phyloP scores from a whole-genome alignment of 2,329 filamentous ascomycete genomes.

The Microsporum ferrugineum region DNA sequence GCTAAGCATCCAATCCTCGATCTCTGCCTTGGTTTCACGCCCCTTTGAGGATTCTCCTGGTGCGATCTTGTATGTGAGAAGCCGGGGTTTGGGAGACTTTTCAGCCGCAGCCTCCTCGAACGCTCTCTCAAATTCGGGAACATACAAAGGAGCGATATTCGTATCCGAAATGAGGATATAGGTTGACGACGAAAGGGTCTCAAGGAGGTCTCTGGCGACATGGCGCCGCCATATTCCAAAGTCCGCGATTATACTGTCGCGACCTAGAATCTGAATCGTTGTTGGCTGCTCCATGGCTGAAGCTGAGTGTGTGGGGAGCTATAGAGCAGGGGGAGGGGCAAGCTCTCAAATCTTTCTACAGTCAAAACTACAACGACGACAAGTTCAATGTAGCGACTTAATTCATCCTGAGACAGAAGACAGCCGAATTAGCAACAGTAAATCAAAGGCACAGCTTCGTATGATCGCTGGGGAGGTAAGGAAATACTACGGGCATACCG shows the following conservation, averaged over 20 bases:
- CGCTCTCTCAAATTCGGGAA: slow-evolving; percentile 58
- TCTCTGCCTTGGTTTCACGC: slow-evolving; percentile 82
- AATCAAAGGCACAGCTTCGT: not conserved
- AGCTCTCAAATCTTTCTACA: not conserved
- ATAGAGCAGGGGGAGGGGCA: slow-evolving; percentile 4
- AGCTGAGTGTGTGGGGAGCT: not conserved
- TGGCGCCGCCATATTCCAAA: slow-evolving; percentile 80
- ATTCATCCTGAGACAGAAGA: not conserved
- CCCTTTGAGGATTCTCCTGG: slow-evolving; percentile 92
- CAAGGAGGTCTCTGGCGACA: slow-evolving; percentile 68
- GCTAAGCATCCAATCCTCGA: slow-evolving; percentile 93
- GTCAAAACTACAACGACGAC: not conserved
- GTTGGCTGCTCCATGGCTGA: slow-evolving; percentile 32
- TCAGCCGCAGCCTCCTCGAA: slow-evolving; percentile 46
- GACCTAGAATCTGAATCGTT: slow-evolving; percentile 71
- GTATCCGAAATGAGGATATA: slow-evolving; percentile 97
- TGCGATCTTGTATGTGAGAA: slow-evolving; percentile 75
- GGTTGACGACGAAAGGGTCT: slow-evolving; percentile 68
- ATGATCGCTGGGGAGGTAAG: not conserved
- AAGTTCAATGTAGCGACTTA: not conserved
- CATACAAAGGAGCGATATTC: slow-evolving; percentile 72
- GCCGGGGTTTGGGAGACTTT: slow-evolving; percentile 45
- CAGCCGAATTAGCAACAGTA: not conserved
- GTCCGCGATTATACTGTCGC: slow-evolving; percentile 83
- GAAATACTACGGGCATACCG: not conserved